Evolutionary conservation across 73 alveolate species (phyloP), one percentile per base, ranked within the genome.

Genomic region (Breviolum minutum): DNA sequence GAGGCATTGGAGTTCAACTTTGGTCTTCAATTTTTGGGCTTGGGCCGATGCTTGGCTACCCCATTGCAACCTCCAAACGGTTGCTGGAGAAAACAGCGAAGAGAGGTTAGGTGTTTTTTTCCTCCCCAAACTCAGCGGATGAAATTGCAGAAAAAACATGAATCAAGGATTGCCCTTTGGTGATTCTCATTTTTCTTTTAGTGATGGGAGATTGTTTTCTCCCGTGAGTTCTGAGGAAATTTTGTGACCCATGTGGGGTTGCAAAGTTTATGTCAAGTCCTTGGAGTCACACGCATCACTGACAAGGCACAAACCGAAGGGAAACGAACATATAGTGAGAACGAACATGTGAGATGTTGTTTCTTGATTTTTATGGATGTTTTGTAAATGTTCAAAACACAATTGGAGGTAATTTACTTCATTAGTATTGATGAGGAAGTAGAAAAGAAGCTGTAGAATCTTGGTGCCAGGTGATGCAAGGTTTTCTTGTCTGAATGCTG

Each of bases 1-100:
- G 17, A 90, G 97, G 97, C 97, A 5, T 40, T 91, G 77, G 97
- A 91, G 88, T 91, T 73, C 27, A 91, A 91, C 89, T 91, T 71
- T 26, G 97, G 97, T 24, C 79, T 91, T 30, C 97, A 91, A 26
- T 91, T 91, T 73, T 66, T 91, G 29, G 97, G 97, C 80, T 79
- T 91, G 11, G 97, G 97, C 27, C n/a, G 97, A 27, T 24, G 40
- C 97, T 91, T 7, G 97, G 64, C 29, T 27, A 40, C 3, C 54
- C 54, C 54, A 40, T 40, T 40, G 54, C 54, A 40, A 40, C 54
- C 54, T 40, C 54, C 54, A 40, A 40, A 40, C 0, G 0, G 54
- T 40, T 40, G 54, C 5, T 40, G 54, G 54, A 40, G 54, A 40
- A 40, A 40, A 40, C 54, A 40, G 54, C 54, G 54, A 40, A 40